Evolutionary conservation across 495 filamentous ascomycete genomes (phyloP).

Genomic region (Massariosphaeria phaeospora): DNA sequence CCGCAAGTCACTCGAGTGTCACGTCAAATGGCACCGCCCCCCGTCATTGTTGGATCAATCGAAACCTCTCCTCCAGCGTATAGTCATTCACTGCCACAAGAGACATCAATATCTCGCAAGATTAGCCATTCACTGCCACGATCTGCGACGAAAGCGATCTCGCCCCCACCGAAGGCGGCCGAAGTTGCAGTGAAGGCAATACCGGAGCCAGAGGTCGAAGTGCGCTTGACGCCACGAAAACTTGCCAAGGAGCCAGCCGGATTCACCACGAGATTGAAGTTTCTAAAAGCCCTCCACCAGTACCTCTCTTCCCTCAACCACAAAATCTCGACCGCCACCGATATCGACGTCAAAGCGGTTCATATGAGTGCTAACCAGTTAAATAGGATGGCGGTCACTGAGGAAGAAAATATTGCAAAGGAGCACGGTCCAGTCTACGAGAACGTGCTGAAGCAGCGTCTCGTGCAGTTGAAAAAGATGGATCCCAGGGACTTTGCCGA

Average conservation of each 20-base stretch:
- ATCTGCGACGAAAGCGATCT: slow-evolving; percentile 4
- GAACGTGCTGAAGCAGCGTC: slow-evolving; percentile 74
- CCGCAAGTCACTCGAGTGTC: not conserved
- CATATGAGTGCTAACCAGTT: slow-evolving; percentile 63
- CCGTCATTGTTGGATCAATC: not conserved
- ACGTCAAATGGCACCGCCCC: not conserved
- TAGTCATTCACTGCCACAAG: slow-evolving; percentile 16
- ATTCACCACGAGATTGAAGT: slow-evolving; percentile 61
- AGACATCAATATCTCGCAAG: not conserved
- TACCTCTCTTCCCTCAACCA: slow-evolving; percentile 68
- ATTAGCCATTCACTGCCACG: not conserved
- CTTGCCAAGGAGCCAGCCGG: slow-evolving; percentile 64
- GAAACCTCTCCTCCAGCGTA: not conserved
- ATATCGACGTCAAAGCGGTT: slow-evolving; percentile 54
- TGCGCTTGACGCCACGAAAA: slow-evolving; percentile 73
- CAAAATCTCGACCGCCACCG: slow-evolving; percentile 47
- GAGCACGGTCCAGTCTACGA: slow-evolving; percentile 65
- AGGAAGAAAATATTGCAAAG: slow-evolving; percentile 72
- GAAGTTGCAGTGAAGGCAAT: slow-evolving; percentile 30
- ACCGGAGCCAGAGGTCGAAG: slow-evolving; percentile 22
- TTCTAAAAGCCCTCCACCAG: slow-evolving; percentile 68
- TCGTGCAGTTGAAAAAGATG: slow-evolving; percentile 71
- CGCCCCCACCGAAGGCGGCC: slow-evolving; percentile 40
- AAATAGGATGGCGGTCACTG: slow-evolving; percentile 71
- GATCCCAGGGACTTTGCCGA: slow-evolving; percentile 60